phyloP scores from a whole-genome alignment of 345 rosid genomes.

The Moricandia moricandioides region DNA sequence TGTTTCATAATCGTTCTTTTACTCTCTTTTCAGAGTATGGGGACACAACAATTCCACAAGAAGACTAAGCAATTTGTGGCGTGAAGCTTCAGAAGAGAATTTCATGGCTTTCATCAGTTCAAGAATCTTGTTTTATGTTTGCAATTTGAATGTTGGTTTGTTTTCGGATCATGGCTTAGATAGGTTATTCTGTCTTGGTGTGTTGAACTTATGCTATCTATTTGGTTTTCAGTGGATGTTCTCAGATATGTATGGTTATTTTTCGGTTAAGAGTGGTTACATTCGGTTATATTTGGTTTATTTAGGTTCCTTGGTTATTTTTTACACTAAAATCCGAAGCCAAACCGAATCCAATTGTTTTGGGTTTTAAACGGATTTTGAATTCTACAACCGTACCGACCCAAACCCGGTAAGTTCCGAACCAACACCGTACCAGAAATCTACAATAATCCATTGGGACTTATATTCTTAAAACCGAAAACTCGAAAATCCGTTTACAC shows the following conservation, averaged over 20 bases:
- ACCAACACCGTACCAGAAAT: not conserved
- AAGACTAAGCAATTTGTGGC: no score
- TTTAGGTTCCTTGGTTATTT: not conserved
- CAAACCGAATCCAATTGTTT: not conserved
- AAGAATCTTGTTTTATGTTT: no score
- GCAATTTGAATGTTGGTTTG: no score
- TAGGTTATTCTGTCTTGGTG: no score
- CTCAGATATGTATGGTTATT: not conserved
- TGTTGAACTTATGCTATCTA: no score
- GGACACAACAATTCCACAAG: no score
- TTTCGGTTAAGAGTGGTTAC: not conserved
- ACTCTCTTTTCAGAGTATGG: no score
- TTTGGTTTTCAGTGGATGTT: no score
- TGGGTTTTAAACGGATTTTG: not conserved
- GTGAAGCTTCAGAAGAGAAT: no score
- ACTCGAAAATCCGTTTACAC: not conserved
- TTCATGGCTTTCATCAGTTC: no score
- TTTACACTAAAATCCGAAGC: not conserved
- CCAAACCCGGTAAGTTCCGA: not conserved
- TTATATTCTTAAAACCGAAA: not conserved
- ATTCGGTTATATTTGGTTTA: not conserved
- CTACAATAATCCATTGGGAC: not conserved
- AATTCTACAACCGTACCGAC: not conserved
- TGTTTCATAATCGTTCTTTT: no score
- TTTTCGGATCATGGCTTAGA: no score